Base-by-base conservation (phyloP, 2,329 filamentous ascomycete species). In the Macrophomina tecta region DNA sequence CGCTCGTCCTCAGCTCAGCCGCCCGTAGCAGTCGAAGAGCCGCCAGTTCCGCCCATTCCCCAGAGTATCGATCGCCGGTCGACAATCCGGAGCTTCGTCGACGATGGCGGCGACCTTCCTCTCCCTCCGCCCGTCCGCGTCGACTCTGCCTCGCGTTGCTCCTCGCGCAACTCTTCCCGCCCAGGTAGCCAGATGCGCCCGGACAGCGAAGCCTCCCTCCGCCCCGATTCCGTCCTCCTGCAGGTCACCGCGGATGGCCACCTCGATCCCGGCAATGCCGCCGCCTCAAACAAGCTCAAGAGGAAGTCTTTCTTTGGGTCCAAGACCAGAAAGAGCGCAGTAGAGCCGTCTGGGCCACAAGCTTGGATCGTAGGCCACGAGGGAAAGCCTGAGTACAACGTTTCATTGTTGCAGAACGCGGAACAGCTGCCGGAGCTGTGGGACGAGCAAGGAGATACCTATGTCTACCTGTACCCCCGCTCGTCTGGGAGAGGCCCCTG, bases 391-490 rank as follows among this genome's bases (percentile, higher is more conserved):
- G 76, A 83, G 3, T 90, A 89, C 70, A 86, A 87, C 70, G 68
- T 87, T 61, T 77, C 79, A 2, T 79, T 80, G 36, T 70, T 89
- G 69, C 69, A 83, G 30, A 79, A 80, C 64, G 86, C 82, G 46
- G 81, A 85, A 67, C 85, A 82, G 76, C 84, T 87, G 16, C 73
- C 80, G 5, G 88, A 90, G 71, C 75, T 90, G 8, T 90, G 88
- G 88, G 85, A 89, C 70, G 84, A 87, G 3, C 74, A 82, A 55
- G 87, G 85, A n/a, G 86, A 89, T 73, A 89, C 87, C 14, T 82
- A 84, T 68, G 81, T 90, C n/a, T 87, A 89, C 71, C 80, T 90
- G 14, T 89, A 87, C 71, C 86, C 87, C 0, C 81, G 84, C 49
- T 84, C 79, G 16, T 84, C 86, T 23, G 83, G 82, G 64, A 84